A percentile compares a stretch with the other conserved stretches of the same genome.
phyloP scores from a whole-genome alignment of 805 yeast genomes.

The Candida manassasensis region DNA sequence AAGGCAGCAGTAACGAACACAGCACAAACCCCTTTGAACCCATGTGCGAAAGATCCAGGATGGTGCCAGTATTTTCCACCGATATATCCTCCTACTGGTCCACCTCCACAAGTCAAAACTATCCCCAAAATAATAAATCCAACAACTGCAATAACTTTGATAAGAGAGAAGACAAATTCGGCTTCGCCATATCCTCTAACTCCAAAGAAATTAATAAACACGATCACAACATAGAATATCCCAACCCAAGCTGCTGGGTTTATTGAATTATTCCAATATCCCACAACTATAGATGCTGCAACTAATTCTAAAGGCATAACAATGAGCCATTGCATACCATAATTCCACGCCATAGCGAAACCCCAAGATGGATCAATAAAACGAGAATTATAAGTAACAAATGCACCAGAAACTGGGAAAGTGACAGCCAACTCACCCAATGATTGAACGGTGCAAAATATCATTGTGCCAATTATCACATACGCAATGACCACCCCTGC shows the following conservation, averaged over 20 bases:
- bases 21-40: conserved; percentile 34
- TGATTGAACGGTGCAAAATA: conserved; percentile 54
- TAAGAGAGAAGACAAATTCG: conserved; percentile 45
- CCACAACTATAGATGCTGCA: conserved; percentile 51
- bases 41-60: conserved; percentile 50
- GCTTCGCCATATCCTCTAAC: conserved; percentile 55
- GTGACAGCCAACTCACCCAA: conserved; percentile 58
- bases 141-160: conserved; percentile 45
- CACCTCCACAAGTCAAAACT: conserved; percentile 50
- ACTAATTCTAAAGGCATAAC: conserved; percentile 54
- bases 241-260: conserved; percentile 58
- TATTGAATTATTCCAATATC: conserved; percentile 48
- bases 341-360: conserved; percentile 45
- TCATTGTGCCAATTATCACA: conserved; percentile 48
- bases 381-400: conserved; percentile 53
- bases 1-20: conserved; percentile 36
- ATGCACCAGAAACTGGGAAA: conserved; percentile 63
- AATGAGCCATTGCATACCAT: conserved; percentile 27
- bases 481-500: conserved; percentile 60
- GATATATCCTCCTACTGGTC: conserved; percentile 41
- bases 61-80: conserved; percentile 47
- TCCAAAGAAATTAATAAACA: conserved; percentile 46
- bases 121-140: conserved; percentile 46
- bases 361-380: conserved; percentile 61
- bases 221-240: conserved; percentile 44